A percentile compares a stretch with the other conserved stretches of the same genome.
Conservation (phyloP, 176 grass and related monocot genomes). For the Phoenix dactylifera region DNA sequence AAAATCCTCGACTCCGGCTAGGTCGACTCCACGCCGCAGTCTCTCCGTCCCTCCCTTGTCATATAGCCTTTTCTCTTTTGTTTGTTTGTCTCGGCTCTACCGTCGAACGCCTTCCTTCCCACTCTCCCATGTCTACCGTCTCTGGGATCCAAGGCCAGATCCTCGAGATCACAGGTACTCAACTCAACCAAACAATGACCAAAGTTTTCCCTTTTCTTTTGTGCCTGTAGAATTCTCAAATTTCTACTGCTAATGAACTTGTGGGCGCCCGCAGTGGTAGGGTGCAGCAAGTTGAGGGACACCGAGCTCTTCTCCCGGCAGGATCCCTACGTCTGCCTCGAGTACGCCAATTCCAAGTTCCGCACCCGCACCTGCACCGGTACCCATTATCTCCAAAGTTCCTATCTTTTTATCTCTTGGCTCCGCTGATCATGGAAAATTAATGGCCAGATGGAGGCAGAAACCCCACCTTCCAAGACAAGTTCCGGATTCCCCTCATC, state of each 20-base stretch:
- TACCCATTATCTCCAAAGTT: neutral
- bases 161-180: constrained; percentile 63
- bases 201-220: neutral
- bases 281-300: constrained; percentile 65
- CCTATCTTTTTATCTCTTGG: neutral
- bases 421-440: too few species aligned
- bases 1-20: too few species aligned
- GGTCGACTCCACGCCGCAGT: too few species aligned
- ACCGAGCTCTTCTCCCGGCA: constrained; percentile 75
- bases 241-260: neutral
- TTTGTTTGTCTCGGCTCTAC: too few species aligned
- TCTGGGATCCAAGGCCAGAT: constrained; percentile 55
- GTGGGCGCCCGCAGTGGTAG: constrained; percentile 34
- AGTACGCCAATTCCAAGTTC: constrained; percentile 61
- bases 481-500: constrained; percentile 70
- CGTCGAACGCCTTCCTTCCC: neutral
- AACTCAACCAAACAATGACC: neutral
- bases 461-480: constrained; percentile 73
- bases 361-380: constrained; percentile 80
- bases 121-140: neutral
- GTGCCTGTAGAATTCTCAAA: too few species aligned
- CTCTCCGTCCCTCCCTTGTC: too few species aligned
- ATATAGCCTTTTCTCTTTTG: too few species aligned
- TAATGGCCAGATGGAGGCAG: constrained; percentile 54
- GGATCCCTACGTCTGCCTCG: constrained; percentile 84